phyloP scores from a whole-genome alignment of 164 flowering plant species.

The Nelumbo lutea region DNA sequence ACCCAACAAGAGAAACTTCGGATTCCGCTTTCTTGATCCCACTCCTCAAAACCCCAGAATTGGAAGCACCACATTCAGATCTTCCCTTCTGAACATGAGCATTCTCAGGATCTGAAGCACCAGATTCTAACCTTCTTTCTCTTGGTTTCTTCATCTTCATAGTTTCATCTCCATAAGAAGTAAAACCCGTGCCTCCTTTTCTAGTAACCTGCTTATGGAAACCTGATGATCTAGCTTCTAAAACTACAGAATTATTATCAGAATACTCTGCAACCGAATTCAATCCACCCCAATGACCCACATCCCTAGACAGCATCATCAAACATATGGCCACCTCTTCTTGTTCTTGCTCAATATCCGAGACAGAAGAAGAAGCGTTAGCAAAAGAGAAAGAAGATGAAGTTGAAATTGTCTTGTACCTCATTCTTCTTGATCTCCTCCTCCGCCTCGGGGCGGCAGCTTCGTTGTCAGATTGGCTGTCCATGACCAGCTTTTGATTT shows the following conservation, averaged over 20 bases:
- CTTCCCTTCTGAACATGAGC: slow-evolving; percentile 26
- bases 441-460: slow-evolving; percentile 26
- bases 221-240: slow-evolving; percentile 53
- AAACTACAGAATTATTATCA: slow-evolving; percentile 54
- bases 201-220: slow-evolving; percentile 17
- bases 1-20: slow-evolving; percentile 20
- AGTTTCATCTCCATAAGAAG: slow-evolving; percentile 14
- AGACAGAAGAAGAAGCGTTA: slow-evolving; percentile 44
- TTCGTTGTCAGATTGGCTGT: slow-evolving; percentile 58
- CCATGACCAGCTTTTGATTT: slow-evolving; percentile 33
- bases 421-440: slow-evolving; percentile 37
- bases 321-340: slow-evolving; percentile 74
- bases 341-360: slow-evolving; percentile 65
- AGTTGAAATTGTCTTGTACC: slow-evolving; percentile 23
- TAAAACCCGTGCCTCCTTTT: slow-evolving; percentile 15
- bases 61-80: slow-evolving; percentile 33
- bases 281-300: slow-evolving; percentile 32
- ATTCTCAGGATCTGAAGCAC: slow-evolving; percentile 19
- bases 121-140: slow-evolving; percentile 26
- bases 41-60: slow-evolving; percentile 23
- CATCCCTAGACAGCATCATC: slow-evolving; percentile 84
- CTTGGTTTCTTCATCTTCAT: slow-evolving; percentile 24
- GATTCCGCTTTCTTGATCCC: slow-evolving; percentile 30
- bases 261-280: slow-evolving; percentile 58
- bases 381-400: slow-evolving; percentile 28